Base-by-base conservation (phyloP, 768 basidiomycete species). In the Multifurca ochricompacta region DNA sequence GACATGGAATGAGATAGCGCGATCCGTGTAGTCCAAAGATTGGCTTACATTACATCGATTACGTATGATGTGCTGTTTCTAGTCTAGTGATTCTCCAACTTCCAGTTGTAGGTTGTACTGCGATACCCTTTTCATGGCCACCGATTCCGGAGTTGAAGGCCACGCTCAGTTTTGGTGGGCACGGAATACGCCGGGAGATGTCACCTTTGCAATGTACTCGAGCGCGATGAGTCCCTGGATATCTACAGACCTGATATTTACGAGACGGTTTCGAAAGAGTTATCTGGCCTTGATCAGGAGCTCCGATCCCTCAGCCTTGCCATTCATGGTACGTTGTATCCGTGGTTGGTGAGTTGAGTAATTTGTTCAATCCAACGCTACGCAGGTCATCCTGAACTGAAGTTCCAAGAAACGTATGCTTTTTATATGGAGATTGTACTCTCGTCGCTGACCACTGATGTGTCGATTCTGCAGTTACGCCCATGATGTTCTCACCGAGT, bases 311-410 rank as follows among this genome's bases (percentile, higher is more conserved):
- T 91, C 18, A 89, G 86, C 63, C 67, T 86, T 28, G 82, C 85
- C 62, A 87, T 91, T 18, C 85, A 85, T 58, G 77, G 87, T 85
- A 62, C 35, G 74, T 51, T 8, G 3, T 10, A 2, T 34, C 51
- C 4, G 4, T 28, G 54, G 9, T 34, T 28, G 18, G 14, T 39
- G 6, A 28, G n/a, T n/a, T 7, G 46, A 9, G 27, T n/a, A 32
- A 8, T 25, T 35, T 47, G 25, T 28, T 59, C 47, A 51, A 43
- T 36, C 21, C 10, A 34, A 6, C 35, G 9, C 35, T 34, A 42
- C 18, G 14, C 62, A 89, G 87, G 73, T 16, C 82, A 83, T 59
- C 87, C 87, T 2, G 87, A 90, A 65, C 69, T 87, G 13, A 73
- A 66, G 42, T 88, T 77, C 58, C 72, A 85, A 64, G 88, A 90